Evolutionary conservation across 768 basidiomycete genomes (phyloP), one percentile per base, ranked within the genome.

Genomic region (Vararia minispora): DNA sequence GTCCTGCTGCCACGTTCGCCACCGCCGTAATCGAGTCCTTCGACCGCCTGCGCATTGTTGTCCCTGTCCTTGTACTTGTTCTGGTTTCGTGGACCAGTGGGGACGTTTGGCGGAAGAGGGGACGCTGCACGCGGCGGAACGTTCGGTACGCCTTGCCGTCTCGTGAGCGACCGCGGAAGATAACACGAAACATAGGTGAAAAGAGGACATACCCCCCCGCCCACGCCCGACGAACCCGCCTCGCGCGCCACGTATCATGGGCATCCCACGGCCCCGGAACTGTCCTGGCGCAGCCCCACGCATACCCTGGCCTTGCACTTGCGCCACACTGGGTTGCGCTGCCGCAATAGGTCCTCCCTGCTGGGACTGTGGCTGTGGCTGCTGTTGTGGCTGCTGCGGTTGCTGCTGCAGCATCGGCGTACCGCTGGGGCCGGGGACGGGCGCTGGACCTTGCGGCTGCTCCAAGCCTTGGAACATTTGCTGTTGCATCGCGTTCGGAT

Each of bases 11-110:
- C 30, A 21, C 45, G 39, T 8, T 50, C 52, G 5, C 58, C 58
- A 4, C 78, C 84, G 2, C 84, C 86, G 48, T 90, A 90, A 54
- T 90, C 87, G 51, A 90, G 58, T n/a, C 87, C 86, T 52, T 89
- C 86, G 10, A 86, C 83, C 20, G 84, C 84, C 43, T 84, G 80
- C 1, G 83, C 81, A 51, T 85, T 85, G 12, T 75, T 77, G 52
- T 89, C 86, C 28, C 85, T 70, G 56, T 90, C 87, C 64, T 88
- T 89, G 63, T 90, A 89, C 54, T 86, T 86, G 53, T 84, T 85
- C 57, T 84, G 82, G 55, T 88, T 88, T 30, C 87, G 68, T 10
- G 87, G 87, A 1, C 87, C 87, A 0, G 87, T 90, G 1, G 87
- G 87, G 14, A 90, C 87, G 42, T 79, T 79, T 11, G 87, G 85